Evolutionary conservation across 1,284 basidiomycete genomes (phyloP).

Genomic region (Rhodotorula glutinis): DNA sequence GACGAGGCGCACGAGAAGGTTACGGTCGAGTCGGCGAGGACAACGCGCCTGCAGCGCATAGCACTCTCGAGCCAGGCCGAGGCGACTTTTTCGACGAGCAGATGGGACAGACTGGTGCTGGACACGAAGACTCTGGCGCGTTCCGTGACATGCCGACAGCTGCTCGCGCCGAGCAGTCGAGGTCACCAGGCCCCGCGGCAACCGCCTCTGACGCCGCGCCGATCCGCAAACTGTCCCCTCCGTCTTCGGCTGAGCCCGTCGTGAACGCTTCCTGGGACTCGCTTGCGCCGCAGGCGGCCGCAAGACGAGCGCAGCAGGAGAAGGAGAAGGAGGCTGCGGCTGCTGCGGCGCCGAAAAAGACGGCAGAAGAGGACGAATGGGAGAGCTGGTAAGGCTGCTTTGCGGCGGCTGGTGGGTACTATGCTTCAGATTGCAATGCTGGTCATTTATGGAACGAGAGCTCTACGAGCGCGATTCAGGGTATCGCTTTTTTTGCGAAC

Average conservation of each 20-base stretch:
- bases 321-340: conserved; percentile 3
- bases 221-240: not conserved
- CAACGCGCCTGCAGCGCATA: conserved; percentile 12
- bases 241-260: not conserved
- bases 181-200: not conserved
- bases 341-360: not conserved
- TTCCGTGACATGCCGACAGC: conserved; percentile 19
- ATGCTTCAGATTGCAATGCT: no score
- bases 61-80: conserved; percentile 10
- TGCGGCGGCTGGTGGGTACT: not conserved
- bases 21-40: conserved; percentile 28
- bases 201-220: not conserved
- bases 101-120: conserved; percentile 11
- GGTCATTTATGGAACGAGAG: no score
- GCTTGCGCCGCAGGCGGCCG: conserved; percentile 16
- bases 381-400: conserved; percentile 5
- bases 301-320: conserved; percentile 6
- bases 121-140: conserved; percentile 1
- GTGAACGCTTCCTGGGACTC: conserved; percentile 8
- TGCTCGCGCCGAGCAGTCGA: not conserved
- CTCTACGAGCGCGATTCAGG: no score
- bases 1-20: conserved; percentile 28
- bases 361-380: conserved; percentile 19
- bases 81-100: conserved; percentile 42
- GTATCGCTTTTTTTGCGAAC: no score